Base-by-base conservation (phyloP, 1,139 yeast species). In the Torulaspora globosa region DNA sequence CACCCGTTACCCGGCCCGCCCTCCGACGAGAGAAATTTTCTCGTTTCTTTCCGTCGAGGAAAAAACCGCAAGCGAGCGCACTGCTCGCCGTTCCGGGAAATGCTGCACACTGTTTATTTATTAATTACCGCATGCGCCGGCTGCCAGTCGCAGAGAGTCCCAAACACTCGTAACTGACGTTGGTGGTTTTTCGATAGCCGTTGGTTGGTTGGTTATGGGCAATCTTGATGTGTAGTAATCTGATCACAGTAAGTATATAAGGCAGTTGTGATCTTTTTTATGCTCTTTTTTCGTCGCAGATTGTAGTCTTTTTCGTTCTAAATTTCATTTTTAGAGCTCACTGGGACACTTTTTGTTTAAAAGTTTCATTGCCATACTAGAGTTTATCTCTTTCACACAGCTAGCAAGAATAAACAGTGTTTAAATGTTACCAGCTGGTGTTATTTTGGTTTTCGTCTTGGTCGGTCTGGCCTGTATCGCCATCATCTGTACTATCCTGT, bases 351-450 rank as follows among this genome's bases (percentile, higher is more conserved):
- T 31, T 19, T 16, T 14, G 21, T n/a, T n/a, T n/a, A n/a, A 19
- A 14, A 28, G 27, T 18, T 26, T 16, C 16, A 39, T 33, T 38
- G 26, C 30, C 24, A 32, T n/a, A 43, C 11, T 23, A 28, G 32
- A 36, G 39, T 29, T 29, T 12, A 5, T 23, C 24, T 23, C 8
- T 26, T 7, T 26, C 29, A 26, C 29, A 26, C 29, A 23, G 24
- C 24, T 6, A 23, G 24, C 8, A 11, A 24, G 29, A 36, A 26
- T 41, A 24, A n/a, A 36, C 21, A 28, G 26, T n/a, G 36, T 36
- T 43, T 38, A 63, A 31, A 73, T 72, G 76, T 69, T 75, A 62
- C 78, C 79, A 66, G 71, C 72, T 57, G 79, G 79, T 66, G 78
- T 74, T 63, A 74, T 74, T 61, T 69, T 74, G 60, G 79, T 74